Evolutionary conservation across 352 stramenopile genomes (phyloP).

Genomic region (Pythium myriotylum): DNA sequence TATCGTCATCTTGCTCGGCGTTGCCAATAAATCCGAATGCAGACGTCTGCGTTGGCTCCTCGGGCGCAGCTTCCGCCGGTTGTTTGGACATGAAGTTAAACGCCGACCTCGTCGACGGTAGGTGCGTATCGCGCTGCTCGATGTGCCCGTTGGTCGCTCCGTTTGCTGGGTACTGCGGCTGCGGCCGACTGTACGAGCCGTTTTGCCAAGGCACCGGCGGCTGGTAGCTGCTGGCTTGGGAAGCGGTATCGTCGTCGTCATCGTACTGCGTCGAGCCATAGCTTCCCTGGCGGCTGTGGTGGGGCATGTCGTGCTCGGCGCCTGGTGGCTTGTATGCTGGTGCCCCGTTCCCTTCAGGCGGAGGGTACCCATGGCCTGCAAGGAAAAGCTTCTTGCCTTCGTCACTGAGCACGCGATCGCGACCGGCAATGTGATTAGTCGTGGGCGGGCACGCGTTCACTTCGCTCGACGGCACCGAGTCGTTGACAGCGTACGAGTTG

Average conservation of each 20-base stretch:
- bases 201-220: constrained; percentile 36
- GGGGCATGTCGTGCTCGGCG: constrained; percentile 38
- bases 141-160: constrained; percentile 24
- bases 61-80: not conserved
- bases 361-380: constrained; percentile 43
- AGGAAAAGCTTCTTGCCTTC: constrained; percentile 87
- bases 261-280: constrained; percentile 62
- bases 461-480: constrained; percentile 46
- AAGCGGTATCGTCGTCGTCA: constrained; percentile 53
- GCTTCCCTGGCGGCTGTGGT: constrained; percentile 45
- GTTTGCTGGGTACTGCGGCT: constrained; percentile 22
- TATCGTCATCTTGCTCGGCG: constrained; percentile 44
- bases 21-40: constrained; percentile 82
- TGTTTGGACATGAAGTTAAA: constrained; percentile 52
- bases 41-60: constrained; percentile 34
- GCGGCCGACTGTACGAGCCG: constrained; percentile 52
- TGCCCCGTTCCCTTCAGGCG: constrained; percentile 7
- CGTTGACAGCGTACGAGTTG: constrained; percentile 39
- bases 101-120: constrained; percentile 27
- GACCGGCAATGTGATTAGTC: constrained; percentile 62
- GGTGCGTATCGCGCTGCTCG: constrained; percentile 1
- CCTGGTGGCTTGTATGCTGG: constrained; percentile 11
- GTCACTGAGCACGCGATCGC: constrained; percentile 78
- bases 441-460: constrained; percentile 64
- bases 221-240: constrained; percentile 41